phyloP scores from a whole-genome alignment of 352 stramenopile genomes.

The Aphanomyces cochlioides region DNA sequence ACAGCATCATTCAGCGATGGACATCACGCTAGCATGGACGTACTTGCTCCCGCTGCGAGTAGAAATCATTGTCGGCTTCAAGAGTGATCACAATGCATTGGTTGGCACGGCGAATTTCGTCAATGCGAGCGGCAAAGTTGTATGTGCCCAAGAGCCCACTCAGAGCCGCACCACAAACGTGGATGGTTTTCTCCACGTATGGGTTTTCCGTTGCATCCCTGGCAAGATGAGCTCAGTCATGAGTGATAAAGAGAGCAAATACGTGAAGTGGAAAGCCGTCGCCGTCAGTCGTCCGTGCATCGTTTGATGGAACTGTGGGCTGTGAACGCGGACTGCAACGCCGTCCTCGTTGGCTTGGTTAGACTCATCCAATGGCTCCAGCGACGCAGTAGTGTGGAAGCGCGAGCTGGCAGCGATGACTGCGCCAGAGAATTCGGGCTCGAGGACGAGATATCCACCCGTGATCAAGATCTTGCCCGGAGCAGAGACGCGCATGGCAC shows the following conservation, averaged over 20 bases:
- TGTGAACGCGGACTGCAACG: constrained; percentile 65
- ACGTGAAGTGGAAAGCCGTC: constrained; percentile 1
- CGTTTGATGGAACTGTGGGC: constrained; percentile 85
- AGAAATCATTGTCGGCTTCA: constrained; percentile 96
- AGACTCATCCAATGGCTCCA: constrained; percentile 12
- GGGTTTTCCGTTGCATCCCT: constrained; percentile 53
- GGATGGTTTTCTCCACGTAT: constrained; percentile 90
- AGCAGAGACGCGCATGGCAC: constrained; percentile 73
- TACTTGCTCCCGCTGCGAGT: constrained; percentile 85
- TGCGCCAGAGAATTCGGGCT: constrained; percentile 84
- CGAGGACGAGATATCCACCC: constrained; percentile 94
- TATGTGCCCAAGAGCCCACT: constrained; percentile 32
- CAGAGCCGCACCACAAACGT: constrained; percentile 49
- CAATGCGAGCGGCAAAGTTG: constrained; percentile 29
- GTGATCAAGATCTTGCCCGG: constrained; percentile 96
- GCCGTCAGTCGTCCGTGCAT: constrained; percentile 34
- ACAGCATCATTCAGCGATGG: background rate
- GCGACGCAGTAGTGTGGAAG: constrained; percentile 87
- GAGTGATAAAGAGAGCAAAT: constrained; percentile 28
- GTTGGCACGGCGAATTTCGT: background rate
- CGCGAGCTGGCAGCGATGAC: constrained; percentile 89
- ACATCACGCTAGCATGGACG: background rate
- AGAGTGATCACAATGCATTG: constrained; percentile 72
- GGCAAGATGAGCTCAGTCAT: background rate
- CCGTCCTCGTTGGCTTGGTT: constrained; percentile 23